These are phyloP conservation scores for Myriosclerotinia curreyana DNA, from an alignment of 2,329 filamentous ascomycete species.

Conservation along the genomic window DNA sequence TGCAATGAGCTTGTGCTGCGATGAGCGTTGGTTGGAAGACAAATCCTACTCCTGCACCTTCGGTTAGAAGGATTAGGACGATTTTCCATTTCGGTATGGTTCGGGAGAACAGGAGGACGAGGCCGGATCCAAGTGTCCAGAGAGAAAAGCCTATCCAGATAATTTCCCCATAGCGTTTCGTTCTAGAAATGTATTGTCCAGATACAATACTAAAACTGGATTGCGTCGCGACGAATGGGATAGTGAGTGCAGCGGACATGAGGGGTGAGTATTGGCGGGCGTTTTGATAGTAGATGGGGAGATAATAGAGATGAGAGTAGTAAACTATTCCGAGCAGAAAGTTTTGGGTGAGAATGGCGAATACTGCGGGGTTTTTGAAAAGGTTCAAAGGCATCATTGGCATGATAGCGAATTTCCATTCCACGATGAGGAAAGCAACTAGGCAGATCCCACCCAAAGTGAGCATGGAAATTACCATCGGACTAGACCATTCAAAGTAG, in stretches of 20 bases:
- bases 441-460: conserved; percentile 47
- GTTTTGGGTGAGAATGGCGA: conserved; percentile 55
- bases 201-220: conserved; percentile 47
- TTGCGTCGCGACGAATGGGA: conserved; percentile 51
- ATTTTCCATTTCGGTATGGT: conserved; percentile 48
- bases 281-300: conserved; percentile 62
- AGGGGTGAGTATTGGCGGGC: conserved; percentile 40
- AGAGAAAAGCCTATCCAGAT: conserved; percentile 45
- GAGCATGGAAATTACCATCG: conserved; percentile 60
- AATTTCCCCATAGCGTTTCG: conserved; percentile 56
- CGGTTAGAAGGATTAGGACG: conserved; percentile 48
- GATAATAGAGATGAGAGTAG: conserved; percentile 56
- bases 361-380: conserved; percentile 53
- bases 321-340: conserved; percentile 60
- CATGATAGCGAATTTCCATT: conserved; percentile 53
- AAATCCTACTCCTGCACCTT: conserved; percentile 53
- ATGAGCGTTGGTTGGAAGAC: conserved; percentile 50
- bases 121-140: conserved; percentile 50
- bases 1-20: conserved; percentile 56
- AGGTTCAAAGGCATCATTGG: conserved; percentile 58
- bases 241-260: conserved; percentile 51
- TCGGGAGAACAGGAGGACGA: conserved; percentile 50
- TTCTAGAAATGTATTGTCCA: conserved; percentile 56
- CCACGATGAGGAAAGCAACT: conserved; percentile 51
- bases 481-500: conserved; percentile 54